phyloP scores from a whole-genome alignment of 495 filamentous ascomycete species.

The Entonaema liquescens region DNA sequence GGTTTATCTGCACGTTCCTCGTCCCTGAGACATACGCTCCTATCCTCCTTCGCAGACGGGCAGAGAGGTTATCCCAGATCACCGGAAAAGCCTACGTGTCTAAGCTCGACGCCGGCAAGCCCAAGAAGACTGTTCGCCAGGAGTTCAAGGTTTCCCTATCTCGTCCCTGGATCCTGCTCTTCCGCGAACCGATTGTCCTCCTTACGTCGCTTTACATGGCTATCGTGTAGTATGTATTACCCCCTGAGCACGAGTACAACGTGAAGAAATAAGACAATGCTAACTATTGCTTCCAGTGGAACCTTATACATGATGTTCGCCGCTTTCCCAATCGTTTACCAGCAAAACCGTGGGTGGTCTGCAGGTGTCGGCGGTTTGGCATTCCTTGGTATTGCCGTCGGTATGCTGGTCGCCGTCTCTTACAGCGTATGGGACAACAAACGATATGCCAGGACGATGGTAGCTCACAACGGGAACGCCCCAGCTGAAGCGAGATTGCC shows the following conservation, averaged over 20 bases:
- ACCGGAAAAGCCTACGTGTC: constrained; percentile 71
- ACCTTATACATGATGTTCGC: constrained; percentile 91
- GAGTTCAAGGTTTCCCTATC: constrained; percentile 62
- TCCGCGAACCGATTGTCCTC: constrained; percentile 83
- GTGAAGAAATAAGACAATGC: not conserved
- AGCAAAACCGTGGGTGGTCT: constrained; percentile 72
- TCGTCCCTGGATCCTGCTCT: constrained; percentile 79
- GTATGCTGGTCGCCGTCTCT: constrained; percentile 72
- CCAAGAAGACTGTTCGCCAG: constrained; percentile 55
- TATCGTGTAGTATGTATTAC: constrained; percentile 64
- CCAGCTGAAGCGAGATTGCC: constrained; percentile 84
- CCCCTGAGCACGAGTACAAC: not conserved
- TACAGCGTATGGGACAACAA: constrained; percentile 74
- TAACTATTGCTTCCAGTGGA: constrained; percentile 53
- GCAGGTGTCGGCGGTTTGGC: constrained; percentile 78
- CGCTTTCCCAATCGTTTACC: constrained; percentile 85
- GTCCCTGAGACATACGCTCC: constrained; percentile 86
- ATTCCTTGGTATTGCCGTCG: constrained; percentile 81
- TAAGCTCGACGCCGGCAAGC: constrained; percentile 65
- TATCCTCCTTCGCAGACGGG: constrained; percentile 75
- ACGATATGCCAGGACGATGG: constrained; percentile 63
- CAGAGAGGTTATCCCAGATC: constrained; percentile 68
- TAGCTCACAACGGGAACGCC: constrained; percentile 61
- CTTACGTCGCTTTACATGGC: constrained; percentile 79
- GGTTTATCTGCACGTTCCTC: constrained; percentile 67